These are phyloP conservation scores for Gentiana macrophylla DNA, from an alignment of 257 asterid genomes.

Conservation along the genomic window DNA sequence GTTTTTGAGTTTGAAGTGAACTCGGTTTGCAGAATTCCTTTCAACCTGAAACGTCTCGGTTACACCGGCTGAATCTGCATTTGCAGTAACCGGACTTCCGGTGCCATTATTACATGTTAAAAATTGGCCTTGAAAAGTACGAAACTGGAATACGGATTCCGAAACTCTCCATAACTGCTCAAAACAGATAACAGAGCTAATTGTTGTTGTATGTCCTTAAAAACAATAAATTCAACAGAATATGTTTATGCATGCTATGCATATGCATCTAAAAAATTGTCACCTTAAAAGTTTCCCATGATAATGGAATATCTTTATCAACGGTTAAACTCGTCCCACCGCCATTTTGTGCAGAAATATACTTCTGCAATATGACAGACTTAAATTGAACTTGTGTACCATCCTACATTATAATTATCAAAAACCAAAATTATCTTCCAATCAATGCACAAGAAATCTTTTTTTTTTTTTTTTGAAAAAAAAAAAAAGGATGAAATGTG, in stretches of 20 bases:
- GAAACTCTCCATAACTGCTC: constrained; percentile 77
- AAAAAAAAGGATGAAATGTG: not conserved
- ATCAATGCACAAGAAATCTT: not conserved
- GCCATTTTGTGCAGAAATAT: constrained; percentile 61
- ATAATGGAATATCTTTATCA: constrained; percentile 50
- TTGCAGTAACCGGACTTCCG: constrained; percentile 41
- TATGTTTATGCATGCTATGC: no score
- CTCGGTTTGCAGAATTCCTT: constrained; percentile 37
- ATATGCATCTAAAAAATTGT: constrained; percentile 2
- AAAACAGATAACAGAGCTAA: constrained; percentile 6
- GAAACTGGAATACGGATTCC: constrained; percentile 53
- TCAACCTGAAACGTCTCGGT: constrained; percentile 64
- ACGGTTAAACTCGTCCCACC: constrained; percentile 49
- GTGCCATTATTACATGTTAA: constrained; percentile 40
- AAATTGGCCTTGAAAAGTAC: constrained; percentile 60
- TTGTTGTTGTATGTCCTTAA: not conserved
- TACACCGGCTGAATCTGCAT: constrained; percentile 36
- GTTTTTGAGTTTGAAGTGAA: constrained; percentile 49
- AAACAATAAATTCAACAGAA: not conserved
- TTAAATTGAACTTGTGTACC: constrained; percentile 66
- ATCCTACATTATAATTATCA: constrained; percentile 42
- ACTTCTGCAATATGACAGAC: constrained; percentile 42
- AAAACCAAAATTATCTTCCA: not conserved
- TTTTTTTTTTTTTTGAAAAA: no score
- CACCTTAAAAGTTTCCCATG: constrained; percentile 78